Evolutionary conservation across 1,284 basidiomycete genomes (phyloP), one percentile per base, ranked within the genome.

Genomic region (Heliocybe sulcata): DNA sequence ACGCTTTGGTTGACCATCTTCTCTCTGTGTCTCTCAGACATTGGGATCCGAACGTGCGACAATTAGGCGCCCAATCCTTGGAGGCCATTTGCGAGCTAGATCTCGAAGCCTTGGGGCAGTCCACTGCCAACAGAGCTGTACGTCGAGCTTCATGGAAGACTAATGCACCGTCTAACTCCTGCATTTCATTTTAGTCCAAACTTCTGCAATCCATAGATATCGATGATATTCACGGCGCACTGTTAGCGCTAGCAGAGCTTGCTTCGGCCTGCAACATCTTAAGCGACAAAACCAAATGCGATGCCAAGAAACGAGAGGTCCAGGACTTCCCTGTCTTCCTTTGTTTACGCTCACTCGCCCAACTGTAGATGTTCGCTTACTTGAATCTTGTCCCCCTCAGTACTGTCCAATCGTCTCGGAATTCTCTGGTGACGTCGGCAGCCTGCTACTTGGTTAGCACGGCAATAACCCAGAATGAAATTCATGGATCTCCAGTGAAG

Each of bases 11-110:
- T 48, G 75, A 88, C 53, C 92, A 97, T 65, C 67, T 98, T 33
- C 68, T 93, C 38, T 72, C 81, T 56, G 83, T 87, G 38, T 89
- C 89, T 0, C 65, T 97, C 50, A 77, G 88, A 38, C 96, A 99
- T 69, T 98, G 96, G 95, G 95, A 98, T 67, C 68, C 77, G 1
- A 69, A 80, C 4, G 90, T 99, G 81, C 81, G 95, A 55, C 75
- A 80, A 51, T 72, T 94, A 4, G 93, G 87, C n/a, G 85, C 94
- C 1, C 77, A 86, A 59, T 87, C 93, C 2, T 71, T 97, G 35
- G 77, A 82, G 45, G 72, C 72, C 16, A 80, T 97, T 52, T 89
- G 88, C 57, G 71, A 80, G 55, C 67, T 82, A 25, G 83, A 90
- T 64, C 69, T 90, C 9, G 58, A 65, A 12, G 66, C 54, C n/a